A percentile compares a stretch with the other conserved stretches of the same genome.
Conservation (phyloP, 139 green algal genomes). For the Coccomyxa sp. region DNA sequence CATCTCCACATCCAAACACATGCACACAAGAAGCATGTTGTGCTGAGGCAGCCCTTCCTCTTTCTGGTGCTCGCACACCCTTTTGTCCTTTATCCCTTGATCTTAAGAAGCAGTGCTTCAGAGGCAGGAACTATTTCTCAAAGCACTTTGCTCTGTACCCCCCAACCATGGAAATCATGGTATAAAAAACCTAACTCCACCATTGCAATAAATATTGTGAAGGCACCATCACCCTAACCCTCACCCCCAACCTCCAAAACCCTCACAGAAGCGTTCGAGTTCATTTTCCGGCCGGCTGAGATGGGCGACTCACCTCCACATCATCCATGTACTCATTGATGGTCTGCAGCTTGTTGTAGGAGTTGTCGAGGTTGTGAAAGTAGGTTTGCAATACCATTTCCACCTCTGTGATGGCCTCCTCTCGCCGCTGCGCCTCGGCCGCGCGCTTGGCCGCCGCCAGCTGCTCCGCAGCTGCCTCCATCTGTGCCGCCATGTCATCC, state of each 20-base stretch:
- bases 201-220: too few species aligned
- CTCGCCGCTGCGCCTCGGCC: neutral
- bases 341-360: slow-evolving; percentile 63
- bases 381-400: slow-evolving; percentile 72
- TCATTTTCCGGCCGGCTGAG: neutral
- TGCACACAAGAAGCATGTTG: too few species aligned
- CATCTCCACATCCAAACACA: neutral
- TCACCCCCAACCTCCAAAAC: too few species aligned
- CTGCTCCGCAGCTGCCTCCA: slow-evolving; percentile 1
- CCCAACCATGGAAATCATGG: too few species aligned
- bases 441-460: neutral
- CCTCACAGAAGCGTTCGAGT: neutral
- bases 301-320: slow-evolving; percentile 53
- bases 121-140: too few species aligned
- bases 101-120: too few species aligned
- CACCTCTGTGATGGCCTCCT: slow-evolving; percentile 30
- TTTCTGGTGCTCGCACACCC: too few species aligned
- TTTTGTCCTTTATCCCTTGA: too few species aligned
- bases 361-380: slow-evolving; percentile 57
- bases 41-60: too few species aligned
- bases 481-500: neutral
- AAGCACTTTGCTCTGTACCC: neutral
- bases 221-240: too few species aligned
- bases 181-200: too few species aligned
- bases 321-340: slow-evolving; percentile 93